Evolutionary conservation across 371 early-diverging fungal species (phyloP), one percentile per base, ranked within the genome.

Genomic region (Mucor circinelloides): DNA sequence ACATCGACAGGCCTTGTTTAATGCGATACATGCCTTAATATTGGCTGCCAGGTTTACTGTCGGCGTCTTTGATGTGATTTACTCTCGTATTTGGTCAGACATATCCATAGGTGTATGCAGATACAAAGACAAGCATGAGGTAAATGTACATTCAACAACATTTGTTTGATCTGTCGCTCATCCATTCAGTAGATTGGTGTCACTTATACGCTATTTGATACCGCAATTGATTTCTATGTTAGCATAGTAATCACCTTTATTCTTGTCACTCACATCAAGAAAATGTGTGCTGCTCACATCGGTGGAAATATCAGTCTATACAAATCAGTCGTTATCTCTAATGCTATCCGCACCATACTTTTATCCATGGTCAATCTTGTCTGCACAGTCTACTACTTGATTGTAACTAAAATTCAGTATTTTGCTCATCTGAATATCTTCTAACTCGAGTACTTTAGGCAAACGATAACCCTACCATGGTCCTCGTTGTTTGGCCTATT

Each of bases 401-500:
- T 5, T 23, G 65, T 65, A 65, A 65, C 3, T 13, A 13, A 40
- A 0, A 15, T 40, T 40, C 17, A 2, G 44, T 13, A n/a, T 21
- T 25, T 19, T 0, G 21, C 1, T 2, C 28, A 55, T 28, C 1
- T 28, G 30, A 25, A 19, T 30, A 30, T 10, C 42, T 19, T 46
- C 31, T 46, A 4, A 62, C 2, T 32, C 5, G 0, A 50, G 13
- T 44, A 2, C 9, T 6, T 2, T 40, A 64, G 64, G 19, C 55
- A 23, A 56, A 56, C 42, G 28, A 15, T 10, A 40, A 31, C 31
- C 38, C 64, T 2, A 21, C 38, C 28, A 25, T 28, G 21, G 36
- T 40, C 7, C 6, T 64, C 13, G 28, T 64, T 38, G 23, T 56
- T 12, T 64, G 64, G 64, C 64, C 64, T n/a, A 31, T 64, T 6